Percentiles rank a stretch among this genome's conserved stretches.
These are phyloP conservation scores for Aspergillus neotritici DNA, from an alignment of 2,329 filamentous ascomycete species.

Conservation along the genomic window DNA sequence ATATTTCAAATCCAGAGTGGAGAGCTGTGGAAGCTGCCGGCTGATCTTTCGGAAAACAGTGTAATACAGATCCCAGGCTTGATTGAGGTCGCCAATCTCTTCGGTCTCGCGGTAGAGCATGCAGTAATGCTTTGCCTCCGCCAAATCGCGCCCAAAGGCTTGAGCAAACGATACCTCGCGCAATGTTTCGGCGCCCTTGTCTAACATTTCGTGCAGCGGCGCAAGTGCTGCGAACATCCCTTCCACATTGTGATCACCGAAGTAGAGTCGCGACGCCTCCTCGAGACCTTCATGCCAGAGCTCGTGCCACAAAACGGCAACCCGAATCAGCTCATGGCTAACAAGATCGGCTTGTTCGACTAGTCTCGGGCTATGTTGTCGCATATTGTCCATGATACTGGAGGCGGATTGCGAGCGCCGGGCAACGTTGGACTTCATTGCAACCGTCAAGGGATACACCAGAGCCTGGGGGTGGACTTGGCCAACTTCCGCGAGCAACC, in stretches of 20 bases:
- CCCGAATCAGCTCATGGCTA: slow-evolving; percentile 92
- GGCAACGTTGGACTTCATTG: slow-evolving; percentile 90
- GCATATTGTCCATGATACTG: slow-evolving; percentile 97
- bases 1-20: slow-evolving; percentile 88
- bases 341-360: slow-evolving; percentile 94
- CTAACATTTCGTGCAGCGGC: slow-evolving; percentile 85
- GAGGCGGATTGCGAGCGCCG: slow-evolving; percentile 80
- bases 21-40: slow-evolving; percentile 86
- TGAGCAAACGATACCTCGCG: slow-evolving; percentile 96
- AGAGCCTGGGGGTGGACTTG: slow-evolving; percentile 91
- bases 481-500: slow-evolving; percentile 85
- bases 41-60: slow-evolving; percentile 95
- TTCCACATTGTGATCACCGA: slow-evolving; percentile 94
- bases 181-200: slow-evolving; percentile 85
- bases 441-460: slow-evolving; percentile 94
- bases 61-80: slow-evolving; percentile 99
- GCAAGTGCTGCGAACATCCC: slow-evolving; percentile 92
- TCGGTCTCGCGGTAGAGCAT: slow-evolving; percentile 82
- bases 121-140: slow-evolving; percentile 94
- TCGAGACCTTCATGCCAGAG: slow-evolving; percentile 98
- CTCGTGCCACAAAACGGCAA: slow-evolving; percentile 97
- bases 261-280: slow-evolving; percentile 93
- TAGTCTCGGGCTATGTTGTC: slow-evolving; percentile 82
- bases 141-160: slow-evolving; percentile 90
- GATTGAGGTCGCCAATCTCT: slow-evolving; percentile 90